Conservation (phyloP, 2,329 filamentous ascomycete genomes). For the Knufia petricola region DNA sequence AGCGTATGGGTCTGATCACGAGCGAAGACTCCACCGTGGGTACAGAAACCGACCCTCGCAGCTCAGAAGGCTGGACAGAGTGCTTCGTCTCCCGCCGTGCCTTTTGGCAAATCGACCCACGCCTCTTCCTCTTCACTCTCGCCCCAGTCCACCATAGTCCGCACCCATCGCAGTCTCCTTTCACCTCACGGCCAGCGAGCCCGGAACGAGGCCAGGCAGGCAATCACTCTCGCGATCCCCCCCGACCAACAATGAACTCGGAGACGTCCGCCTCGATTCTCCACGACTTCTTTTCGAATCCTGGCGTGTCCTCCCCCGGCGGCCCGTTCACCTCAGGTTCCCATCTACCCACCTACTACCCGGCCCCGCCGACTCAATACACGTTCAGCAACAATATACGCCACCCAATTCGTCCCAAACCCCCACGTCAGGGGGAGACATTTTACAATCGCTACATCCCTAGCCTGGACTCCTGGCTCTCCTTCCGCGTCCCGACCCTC, state of each 20-base stretch:
- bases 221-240: conserved; percentile 2
- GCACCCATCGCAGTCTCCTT: conserved; percentile 42
- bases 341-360: conserved; percentile 84
- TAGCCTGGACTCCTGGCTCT: conserved; percentile 72
- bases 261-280: conserved; percentile 11
- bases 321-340: conserved; percentile 74
- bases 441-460: conserved; percentile 86
- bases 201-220: conserved; percentile 31
- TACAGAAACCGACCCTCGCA: conserved; percentile 50
- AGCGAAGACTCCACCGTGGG: conserved; percentile 69
- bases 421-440: conserved; percentile 77
- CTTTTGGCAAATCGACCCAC: conserved; percentile 88
- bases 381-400: conserved; percentile 66
- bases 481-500: conserved; percentile 73
- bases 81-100: conserved; percentile 74
- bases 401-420: conserved; percentile 80
- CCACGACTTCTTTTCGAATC: conserved; percentile 13
- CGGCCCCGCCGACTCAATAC: conserved; percentile 73
- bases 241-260: not conserved
- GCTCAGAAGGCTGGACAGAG: conserved; percentile 57
- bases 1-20: conserved; percentile 80
- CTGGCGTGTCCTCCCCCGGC: conserved; percentile 25
- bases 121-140: conserved; percentile 79
- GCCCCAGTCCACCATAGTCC: conserved; percentile 47
- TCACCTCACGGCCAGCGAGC: conserved; percentile 42